These are phyloP conservation scores for Rhizopus stolonifer DNA, from an alignment of 371 early-diverging fungal genomes.

Conservation along the genomic window DNA sequence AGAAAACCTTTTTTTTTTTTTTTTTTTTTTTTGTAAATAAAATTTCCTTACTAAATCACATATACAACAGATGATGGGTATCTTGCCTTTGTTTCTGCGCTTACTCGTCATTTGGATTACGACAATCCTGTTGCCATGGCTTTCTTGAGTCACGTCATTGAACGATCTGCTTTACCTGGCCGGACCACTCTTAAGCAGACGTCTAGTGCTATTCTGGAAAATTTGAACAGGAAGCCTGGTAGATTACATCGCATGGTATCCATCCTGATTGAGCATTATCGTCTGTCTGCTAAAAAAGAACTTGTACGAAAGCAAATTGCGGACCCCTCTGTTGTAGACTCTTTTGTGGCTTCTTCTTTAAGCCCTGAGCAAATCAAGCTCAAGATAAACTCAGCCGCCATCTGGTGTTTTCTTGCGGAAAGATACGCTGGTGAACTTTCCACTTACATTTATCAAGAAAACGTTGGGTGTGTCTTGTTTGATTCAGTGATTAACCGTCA, in stretches of 20 bases:
- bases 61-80: slow-evolving; percentile 31
- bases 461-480: slow-evolving; percentile 35
- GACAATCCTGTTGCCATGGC: slow-evolving; percentile 58
- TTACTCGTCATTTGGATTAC: slow-evolving; percentile 29
- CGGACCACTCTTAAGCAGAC: slow-evolving; percentile 40
- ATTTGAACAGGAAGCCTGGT: slow-evolving; percentile 26
- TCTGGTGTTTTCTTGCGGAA: slow-evolving; percentile 47
- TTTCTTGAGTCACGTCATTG: slow-evolving; percentile 57
- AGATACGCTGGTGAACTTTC: slow-evolving; percentile 49
- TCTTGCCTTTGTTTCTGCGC: slow-evolving; percentile 33
- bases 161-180: slow-evolving; percentile 53
- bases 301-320: slow-evolving; percentile 9
- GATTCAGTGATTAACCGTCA: slow-evolving; percentile 27
- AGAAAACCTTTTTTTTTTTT: background rate
- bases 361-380: slow-evolving; percentile 6
- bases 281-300: slow-evolving; percentile 12
- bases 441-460: slow-evolving; percentile 32
- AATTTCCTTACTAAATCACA: no score
- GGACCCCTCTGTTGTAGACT: background rate
- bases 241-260: slow-evolving; percentile 25
- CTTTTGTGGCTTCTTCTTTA: slow-evolving; percentile 4
- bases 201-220: slow-evolving; percentile 32
- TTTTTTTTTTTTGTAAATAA: no score
- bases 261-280: slow-evolving; percentile 13
- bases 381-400: slow-evolving; percentile 37